Evolutionary conservation across 352 stramenopile genomes (phyloP), one percentile per base, ranked within the genome.

Genomic region (Albugo laibachii): DNA sequence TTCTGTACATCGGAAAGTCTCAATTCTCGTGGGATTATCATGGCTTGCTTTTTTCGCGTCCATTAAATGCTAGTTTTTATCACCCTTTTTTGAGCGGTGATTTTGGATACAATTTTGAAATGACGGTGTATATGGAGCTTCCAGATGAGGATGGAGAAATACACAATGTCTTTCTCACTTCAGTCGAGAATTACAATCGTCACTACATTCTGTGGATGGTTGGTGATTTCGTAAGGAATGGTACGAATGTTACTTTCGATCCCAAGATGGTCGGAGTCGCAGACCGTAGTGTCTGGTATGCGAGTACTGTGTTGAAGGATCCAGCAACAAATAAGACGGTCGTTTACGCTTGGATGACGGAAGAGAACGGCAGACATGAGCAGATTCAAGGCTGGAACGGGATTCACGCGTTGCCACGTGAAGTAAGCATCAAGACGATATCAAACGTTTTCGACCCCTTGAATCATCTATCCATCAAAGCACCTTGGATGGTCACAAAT

Each of bases 41-140:
- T 59, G 69, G 69, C 2, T 79, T 59, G 49, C 52, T 82, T 37
- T 58, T 81, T 16, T 50, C 64, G 1, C 53, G 66, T 54, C 61
- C 76, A 34, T 74, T 71, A 51, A 79, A 78, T 58, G 76, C 66
- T 19, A 76, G 47, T 0, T 82, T 79, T 50, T 79, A 68, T 56
- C 24, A 31, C 24, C 24, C 24, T 8, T 31, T 31, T 8, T 31
- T 31, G 24, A 79, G 66, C 36, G 69, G 24, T 3, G 71, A 36
- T 55, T 82, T 65, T 65, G 69, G 69, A 1, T 79, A 41, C 49
- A 82, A 79, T 58, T 82, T 79, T 39, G 69, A 82, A 55, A 82
- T 63, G 11, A 73, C 62, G 35, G 75, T 70, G 53, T 82, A 75
- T 53, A 49, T 67, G 24, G 69, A 79, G 49, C 55, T 82, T 37